Evolutionary conservation across 495 filamentous ascomycete genomes (phyloP), one percentile per base, ranked within the genome.

Genomic region (Chlorociboria aeruginascens): DNA sequence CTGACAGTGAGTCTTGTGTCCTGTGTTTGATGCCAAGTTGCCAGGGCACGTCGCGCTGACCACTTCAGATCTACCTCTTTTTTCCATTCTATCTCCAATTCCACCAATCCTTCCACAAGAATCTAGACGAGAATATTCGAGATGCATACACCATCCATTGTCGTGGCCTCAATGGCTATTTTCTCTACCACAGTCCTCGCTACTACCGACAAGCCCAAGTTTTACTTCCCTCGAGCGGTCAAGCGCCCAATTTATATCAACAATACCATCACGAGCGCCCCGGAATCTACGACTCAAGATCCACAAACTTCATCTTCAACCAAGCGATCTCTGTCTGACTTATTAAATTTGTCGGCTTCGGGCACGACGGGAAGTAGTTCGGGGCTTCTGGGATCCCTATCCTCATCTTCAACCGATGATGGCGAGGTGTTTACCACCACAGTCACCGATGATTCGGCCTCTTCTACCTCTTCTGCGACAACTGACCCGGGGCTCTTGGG

Each of bases 151-250:
- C 62, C 61, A 50, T 68, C 72, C 25, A 49, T 72, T 37, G 52
- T 78, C 48, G 64, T 71, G 45, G 73, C 71, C 53, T 69, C 73
- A 32, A 53, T 78, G 52, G 69, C 71, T 50, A 63, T 72, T 25
- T 64, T 70, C 54, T 66, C 74, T 47, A 68, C 72, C 16, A 62
- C 75, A 38, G 69, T 66, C 46, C 64, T 56, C 39, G 68, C 70
- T 30, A 58, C 65, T 34, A 54, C 62, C 25, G 64, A 72, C 35
- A 62, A 60, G 54, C 76, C 76, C 7, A 71, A 64, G 54, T 71
- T 71, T 53, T 81, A 82, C 62, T 78, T 78, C 50, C 78, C 77
- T 8, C 66, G 68, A 36, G 69, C 80, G 37, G 66, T 81, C 49
- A 81, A 77, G 63, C 72, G 79, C 32, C 66, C 71, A 38, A 63